phyloP scores from a whole-genome alignment of 768 basidiomycete genomes.

The Xerocomellus dryophilus region DNA sequence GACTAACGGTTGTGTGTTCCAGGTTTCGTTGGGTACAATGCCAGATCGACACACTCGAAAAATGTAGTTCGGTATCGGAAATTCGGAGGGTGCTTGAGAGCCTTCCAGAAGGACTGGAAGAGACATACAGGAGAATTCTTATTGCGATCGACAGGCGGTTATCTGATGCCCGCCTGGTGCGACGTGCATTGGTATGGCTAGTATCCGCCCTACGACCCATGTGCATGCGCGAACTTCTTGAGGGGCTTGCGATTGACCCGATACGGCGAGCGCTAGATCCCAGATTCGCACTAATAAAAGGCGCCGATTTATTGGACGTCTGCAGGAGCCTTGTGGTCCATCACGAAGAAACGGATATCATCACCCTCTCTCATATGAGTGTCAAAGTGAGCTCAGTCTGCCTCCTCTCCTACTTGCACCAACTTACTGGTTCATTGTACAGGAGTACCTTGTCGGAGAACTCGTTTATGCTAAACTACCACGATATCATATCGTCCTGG shows the following conservation, averaged over 20 bases:
- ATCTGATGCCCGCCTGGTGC: not conserved
- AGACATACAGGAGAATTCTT: conserved; percentile 20
- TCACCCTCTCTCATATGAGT: conserved; percentile 10
- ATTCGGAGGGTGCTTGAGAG: not conserved
- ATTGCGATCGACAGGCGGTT: not conserved
- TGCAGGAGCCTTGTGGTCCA: conserved; percentile 4
- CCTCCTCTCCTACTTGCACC: too few species aligned
- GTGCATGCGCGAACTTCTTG: not conserved
- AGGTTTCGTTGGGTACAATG: not conserved
- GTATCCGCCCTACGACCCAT: conserved; percentile 3
- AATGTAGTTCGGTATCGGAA: not conserved
- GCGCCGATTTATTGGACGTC: not conserved
- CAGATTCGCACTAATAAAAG: not conserved
- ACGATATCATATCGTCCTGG: not conserved
- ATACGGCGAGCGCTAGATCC: not conserved
- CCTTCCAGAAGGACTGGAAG: conserved; percentile 7
- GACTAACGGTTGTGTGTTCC: not conserved
- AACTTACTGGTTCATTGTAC: not conserved
- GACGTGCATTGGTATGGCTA: conserved; percentile 5
- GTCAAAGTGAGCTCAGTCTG: conserved; percentile 1
- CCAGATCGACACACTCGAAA: not conserved
- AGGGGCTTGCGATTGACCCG: conserved; percentile 2
- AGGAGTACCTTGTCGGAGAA: conserved; percentile 9
- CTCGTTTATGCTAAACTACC: not conserved
- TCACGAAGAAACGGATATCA: not conserved